These are phyloP conservation scores for Citrus reticulata DNA, from an alignment of 345 rosid genomes.

Conservation along the genomic window DNA sequence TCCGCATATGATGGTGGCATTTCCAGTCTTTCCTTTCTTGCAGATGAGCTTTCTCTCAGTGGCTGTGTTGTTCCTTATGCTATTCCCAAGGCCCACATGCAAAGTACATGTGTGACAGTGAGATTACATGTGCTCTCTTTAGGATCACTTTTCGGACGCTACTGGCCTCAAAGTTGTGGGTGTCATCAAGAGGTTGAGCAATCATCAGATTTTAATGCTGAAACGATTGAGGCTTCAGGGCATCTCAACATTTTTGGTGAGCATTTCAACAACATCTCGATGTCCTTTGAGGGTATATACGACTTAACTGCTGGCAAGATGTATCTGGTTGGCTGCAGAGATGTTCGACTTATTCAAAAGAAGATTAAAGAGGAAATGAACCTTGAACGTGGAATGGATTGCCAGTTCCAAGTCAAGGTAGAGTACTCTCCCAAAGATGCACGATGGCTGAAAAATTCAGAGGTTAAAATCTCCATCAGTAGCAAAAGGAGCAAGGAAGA, in stretches of 20 bases:
- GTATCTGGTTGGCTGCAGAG: slow-evolving; percentile 1
- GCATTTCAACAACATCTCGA: not conserved
- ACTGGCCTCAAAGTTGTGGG: not conserved
- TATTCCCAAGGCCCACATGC: not conserved
- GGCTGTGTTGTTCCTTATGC: not conserved
- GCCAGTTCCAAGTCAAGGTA: not conserved
- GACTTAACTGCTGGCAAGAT: not conserved
- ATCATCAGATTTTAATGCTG: not conserved
- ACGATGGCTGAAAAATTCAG: not conserved
- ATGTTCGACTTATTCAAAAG: not conserved
- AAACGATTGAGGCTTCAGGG: not conserved
- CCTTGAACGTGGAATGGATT: not conserved
- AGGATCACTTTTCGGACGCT: not conserved
- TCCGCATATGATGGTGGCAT: not conserved
- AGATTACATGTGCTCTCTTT: not conserved
- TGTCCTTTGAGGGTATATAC: not conserved
- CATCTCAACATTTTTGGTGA: not conserved
- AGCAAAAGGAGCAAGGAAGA: not conserved
- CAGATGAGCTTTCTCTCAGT: not conserved
- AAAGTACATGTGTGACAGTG: not conserved
- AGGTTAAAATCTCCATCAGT: not conserved
- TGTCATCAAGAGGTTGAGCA: not conserved
- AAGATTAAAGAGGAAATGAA: not conserved
- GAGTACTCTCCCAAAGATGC: not conserved
- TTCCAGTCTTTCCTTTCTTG: not conserved